Evolutionary conservation across 371 early-diverging fungal genomes (phyloP), one percentile per base, ranked within the genome.

Genomic region (Lichtheimia ornata): DNA sequence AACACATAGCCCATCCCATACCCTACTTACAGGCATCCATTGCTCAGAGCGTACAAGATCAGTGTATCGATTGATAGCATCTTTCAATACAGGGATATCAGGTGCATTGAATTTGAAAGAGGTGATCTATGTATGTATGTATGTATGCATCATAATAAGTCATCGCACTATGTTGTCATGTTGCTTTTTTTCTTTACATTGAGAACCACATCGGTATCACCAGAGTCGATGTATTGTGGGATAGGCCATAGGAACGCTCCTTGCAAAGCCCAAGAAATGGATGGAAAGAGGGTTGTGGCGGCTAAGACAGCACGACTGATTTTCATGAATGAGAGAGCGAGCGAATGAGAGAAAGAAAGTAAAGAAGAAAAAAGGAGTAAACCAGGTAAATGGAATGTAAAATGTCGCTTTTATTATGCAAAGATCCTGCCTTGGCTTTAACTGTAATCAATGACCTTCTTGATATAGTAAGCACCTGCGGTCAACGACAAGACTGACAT

Each of bases 391-490:
- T 40, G 54, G 40, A 54, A 54, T 53, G 54, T 18, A 18, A 12
- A n/a, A 45, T 47, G 47, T 47, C 47, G 18, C 17, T 22, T 22
- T 22, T 22, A n/a, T 47, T 47, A 47, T 22, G 22, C 18, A 47
- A 47, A n/a, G 18, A 45, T 51, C 22, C 27, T 24, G 53, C 15
- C 56, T 50, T 27, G 24, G 35, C 28, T 52, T 57, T 66, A 66
- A 18, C 65, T 58, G 47, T 72, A 70, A 24, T 86, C 82, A 40
- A 75, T 75, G 24, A 76, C 59, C 66, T 84, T 83, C 53, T 71
- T 74, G 30, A 74, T 77, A 57, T 81, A 84, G 64, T 83, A 86
- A 18, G 64, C 79, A 17, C 73, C 68, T 14, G 79, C 82, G 3
- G 76, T 49, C 6, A 72, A 9, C 0, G 82, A 83, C 15, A 75